A percentile compares a stretch with the other conserved stretches of the same genome.
Evolutionary conservation across 1,139 yeast species (phyloP).

Genomic region (Suhomyces panamericanus): DNA sequence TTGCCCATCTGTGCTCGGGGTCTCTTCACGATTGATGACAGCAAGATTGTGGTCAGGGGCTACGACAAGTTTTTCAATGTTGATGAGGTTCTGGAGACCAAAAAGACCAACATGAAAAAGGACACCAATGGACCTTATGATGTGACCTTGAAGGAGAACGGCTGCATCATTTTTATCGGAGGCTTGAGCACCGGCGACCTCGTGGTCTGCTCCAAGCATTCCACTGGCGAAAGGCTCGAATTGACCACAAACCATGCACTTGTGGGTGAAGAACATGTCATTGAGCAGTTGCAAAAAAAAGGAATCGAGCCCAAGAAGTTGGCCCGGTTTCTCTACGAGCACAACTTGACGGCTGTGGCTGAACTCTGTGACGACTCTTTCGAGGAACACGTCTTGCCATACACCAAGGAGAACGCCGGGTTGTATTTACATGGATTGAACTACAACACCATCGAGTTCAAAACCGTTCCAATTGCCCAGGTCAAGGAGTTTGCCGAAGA

Average conservation of each 20-base stretch:
- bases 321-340: constrained; percentile 52
- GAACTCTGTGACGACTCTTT: constrained; percentile 91
- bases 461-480: constrained; percentile 59
- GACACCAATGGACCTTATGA: constrained; percentile 75
- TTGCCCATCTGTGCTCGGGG: constrained; percentile 86
- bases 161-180: constrained; percentile 84
- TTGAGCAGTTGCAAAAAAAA: constrained; percentile 45
- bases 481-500: constrained; percentile 60
- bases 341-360: constrained; percentile 80
- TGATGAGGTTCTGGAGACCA: constrained; percentile 59
- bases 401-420: constrained; percentile 67
- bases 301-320: constrained; percentile 49
- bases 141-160: constrained; percentile 85
- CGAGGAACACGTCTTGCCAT: constrained; percentile 91
- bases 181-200: constrained; percentile 73
- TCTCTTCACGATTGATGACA: constrained; percentile 58
- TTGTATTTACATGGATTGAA: constrained; percentile 89
- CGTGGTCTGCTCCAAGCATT: constrained; percentile 85
- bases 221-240: constrained; percentile 69
- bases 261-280: constrained; percentile 65
- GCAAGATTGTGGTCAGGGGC: constrained; percentile 71
- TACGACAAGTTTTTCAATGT: constrained; percentile 93
- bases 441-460: constrained; percentile 60
- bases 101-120: constrained; percentile 43
- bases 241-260: constrained; percentile 67